Conservation (phyloP, 768 basidiomycete genomes). For the Cystofilobasidium macerans region DNA sequence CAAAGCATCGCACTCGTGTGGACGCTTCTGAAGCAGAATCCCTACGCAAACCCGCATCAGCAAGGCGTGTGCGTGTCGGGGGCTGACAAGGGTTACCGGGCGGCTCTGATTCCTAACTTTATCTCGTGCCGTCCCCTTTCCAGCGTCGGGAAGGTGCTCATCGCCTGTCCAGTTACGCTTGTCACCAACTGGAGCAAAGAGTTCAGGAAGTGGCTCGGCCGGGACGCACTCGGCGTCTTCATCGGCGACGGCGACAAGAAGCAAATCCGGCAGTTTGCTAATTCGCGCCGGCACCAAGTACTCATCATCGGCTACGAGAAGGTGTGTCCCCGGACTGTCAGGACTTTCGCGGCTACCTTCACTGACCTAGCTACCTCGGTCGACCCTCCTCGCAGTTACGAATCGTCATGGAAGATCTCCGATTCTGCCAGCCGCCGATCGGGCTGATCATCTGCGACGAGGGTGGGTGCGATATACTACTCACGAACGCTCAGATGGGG, state of each 20-base stretch:
- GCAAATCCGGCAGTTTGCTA: constrained; percentile 58
- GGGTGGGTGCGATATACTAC: constrained; percentile 43
- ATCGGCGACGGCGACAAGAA: constrained; percentile 52
- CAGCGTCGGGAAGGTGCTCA: constrained; percentile 64
- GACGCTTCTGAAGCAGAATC: constrained; percentile 83
- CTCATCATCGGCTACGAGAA: constrained; percentile 92
- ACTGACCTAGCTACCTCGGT: no score
- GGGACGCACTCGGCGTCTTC: constrained; percentile 43
- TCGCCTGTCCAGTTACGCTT: constrained; percentile 72
- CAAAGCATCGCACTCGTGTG: constrained; percentile 85
- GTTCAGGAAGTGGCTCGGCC: constrained; percentile 76
- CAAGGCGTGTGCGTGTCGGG: constrained; percentile 24
- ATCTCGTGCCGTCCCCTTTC: neutral
- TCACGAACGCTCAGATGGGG: neutral
- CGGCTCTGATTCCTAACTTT: constrained; percentile 39
- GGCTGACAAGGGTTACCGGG: constrained; percentile 4
- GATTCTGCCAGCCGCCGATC: constrained; percentile 56
- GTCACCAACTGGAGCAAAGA: constrained; percentile 86
- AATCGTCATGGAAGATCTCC: constrained; percentile 34
- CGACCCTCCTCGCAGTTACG: constrained; percentile 25
- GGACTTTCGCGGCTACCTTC: no score
- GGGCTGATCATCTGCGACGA: constrained; percentile 93
- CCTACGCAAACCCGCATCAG: constrained; percentile 44
- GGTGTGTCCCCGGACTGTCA: no score
- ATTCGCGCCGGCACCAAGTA: constrained; percentile 58